Evolutionary conservation across 1,284 basidiomycete species (phyloP).

Genomic region (Austroboletus olivaceoglutinosus): DNA sequence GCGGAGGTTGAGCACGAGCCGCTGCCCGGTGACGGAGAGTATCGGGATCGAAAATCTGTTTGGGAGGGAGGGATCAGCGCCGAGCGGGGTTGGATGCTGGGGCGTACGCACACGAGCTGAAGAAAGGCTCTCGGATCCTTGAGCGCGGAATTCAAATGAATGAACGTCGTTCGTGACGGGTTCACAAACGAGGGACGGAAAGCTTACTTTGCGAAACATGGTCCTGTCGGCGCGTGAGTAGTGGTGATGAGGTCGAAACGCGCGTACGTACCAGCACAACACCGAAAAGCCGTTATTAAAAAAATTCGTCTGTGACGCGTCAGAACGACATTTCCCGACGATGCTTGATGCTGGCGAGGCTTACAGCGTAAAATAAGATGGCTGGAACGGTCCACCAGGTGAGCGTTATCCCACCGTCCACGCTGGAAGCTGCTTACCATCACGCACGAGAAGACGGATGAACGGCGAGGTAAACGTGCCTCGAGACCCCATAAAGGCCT

Average conservation of each 20-base stretch:
- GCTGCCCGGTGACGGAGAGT: constrained; percentile 10
- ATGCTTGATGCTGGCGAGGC: too few species aligned
- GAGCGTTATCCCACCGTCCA: neutral
- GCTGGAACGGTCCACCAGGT: neutral
- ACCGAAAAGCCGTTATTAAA: constrained; percentile 6
- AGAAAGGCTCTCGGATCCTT: constrained; percentile 9
- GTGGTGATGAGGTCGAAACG: neutral
- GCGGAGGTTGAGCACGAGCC: constrained; percentile 12
- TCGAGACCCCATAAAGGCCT: neutral
- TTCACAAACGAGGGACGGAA: neutral
- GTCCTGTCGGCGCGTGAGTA: constrained; percentile 2
- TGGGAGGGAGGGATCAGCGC: neutral
- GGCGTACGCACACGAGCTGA: constrained; percentile 4
- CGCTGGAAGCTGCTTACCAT: constrained; percentile 8
- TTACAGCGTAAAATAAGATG: constrained; percentile 8
- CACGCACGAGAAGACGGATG: constrained; percentile 5
- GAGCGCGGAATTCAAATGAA: too few species aligned
- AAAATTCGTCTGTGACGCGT: neutral
- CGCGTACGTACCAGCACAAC: constrained; percentile 9
- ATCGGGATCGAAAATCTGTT: constrained; percentile 5
- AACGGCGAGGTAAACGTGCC: constrained; percentile 1
- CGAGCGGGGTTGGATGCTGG: neutral
- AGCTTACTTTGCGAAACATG: constrained; percentile 6
- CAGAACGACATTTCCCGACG: neutral
- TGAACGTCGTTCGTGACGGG: neutral